These are phyloP conservation scores for Aspergillus chevalieri DNA, from an alignment of 2,329 filamentous ascomycete species.

Conservation along the genomic window DNA sequence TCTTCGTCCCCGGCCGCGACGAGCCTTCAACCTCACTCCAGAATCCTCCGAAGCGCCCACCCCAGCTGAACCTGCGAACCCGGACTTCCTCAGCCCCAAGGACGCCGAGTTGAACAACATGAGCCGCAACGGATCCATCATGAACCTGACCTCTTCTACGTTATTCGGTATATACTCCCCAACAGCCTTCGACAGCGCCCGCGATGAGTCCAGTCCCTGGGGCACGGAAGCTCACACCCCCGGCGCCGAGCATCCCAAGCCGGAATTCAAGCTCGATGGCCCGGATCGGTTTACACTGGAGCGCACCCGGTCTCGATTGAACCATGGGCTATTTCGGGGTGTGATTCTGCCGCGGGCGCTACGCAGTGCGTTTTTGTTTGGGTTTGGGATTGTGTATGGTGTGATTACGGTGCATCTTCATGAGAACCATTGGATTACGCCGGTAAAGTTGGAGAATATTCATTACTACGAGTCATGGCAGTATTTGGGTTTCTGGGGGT, in stretches of 20 bases:
- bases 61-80: slow-evolving; percentile 31
- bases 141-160: slow-evolving; percentile 84
- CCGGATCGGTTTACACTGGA: slow-evolving; percentile 22
- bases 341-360: slow-evolving; percentile 50
- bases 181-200: slow-evolving; percentile 50
- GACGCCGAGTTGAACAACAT: slow-evolving; percentile 38
- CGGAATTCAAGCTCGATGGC: slow-evolving; percentile 29
- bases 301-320: slow-evolving; percentile 31
- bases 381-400: slow-evolving; percentile 77
- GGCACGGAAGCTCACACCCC: slow-evolving; percentile 71
- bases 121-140: slow-evolving; percentile 67
- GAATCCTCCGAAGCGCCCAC: slow-evolving; percentile 38
- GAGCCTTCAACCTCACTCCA: slow-evolving; percentile 60
- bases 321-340: slow-evolving; percentile 32
- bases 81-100: slow-evolving; percentile 30
- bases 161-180: slow-evolving; percentile 86
- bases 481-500: slow-evolving; percentile 76
- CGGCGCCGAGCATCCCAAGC: slow-evolving; percentile 35
- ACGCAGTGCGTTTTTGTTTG: slow-evolving; percentile 63
- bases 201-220: slow-evolving; percentile 66
- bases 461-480: slow-evolving; percentile 50
- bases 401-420: slow-evolving; percentile 74
- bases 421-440: slow-evolving; percentile 57
- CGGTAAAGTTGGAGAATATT: slow-evolving; percentile 55
- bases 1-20: slow-evolving; percentile 64